Base-by-base conservation (phyloP, 2,329 filamentous ascomycete species). In the Cladophialophora psammophila region DNA sequence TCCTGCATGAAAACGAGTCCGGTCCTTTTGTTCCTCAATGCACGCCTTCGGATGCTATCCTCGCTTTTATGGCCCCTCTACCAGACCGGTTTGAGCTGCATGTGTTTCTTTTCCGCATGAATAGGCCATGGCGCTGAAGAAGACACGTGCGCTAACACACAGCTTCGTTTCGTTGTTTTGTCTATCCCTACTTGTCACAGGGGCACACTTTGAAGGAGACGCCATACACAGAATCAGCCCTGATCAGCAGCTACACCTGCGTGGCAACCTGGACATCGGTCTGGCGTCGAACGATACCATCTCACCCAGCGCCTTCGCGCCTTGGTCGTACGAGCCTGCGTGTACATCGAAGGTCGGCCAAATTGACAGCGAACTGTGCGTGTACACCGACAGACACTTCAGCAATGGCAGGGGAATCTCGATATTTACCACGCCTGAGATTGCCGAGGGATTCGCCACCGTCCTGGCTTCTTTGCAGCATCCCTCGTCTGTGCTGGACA, bases 401-500 rank as follows among this genome's bases (percentile, higher is more conserved):
- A 40, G 42, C 18, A 20, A 52, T 13, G 60, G 60, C 9, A 26
- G 68, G 18, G 66, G 68, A 1, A 64, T 70, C 36, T 68, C 68
- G 10, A 18, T 68, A 13, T 70, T 70, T 55, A 70, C 68, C 0
- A 70, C 68, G 3, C 65, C 68, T 2, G 26, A 36, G 5, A 56
- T 68, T 18, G 65, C 68, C 8, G n/a, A 34, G 12, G 35, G 60
- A 48, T 40, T 67, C 5, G 56, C 26, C 2, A n/a, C 13, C 2
- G 31, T 59, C 3, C 20, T 35, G 8, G 20, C 42, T 6, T 48
- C 35, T 8, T 62, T 68, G n/a, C 50, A 48, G n/a, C 50, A 48
- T 20, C 13, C 36, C 13, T 34, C 48, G 7, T 7, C 15, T 9
- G 5, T 48, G 18, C 32, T 48, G 8, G 48, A 45, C 13, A 36